A percentile compares a stretch with the other conserved stretches of the same genome.
Conservation (phyloP, 78 protist genomes). For the Dictyostelium brefeldianum region DNA sequence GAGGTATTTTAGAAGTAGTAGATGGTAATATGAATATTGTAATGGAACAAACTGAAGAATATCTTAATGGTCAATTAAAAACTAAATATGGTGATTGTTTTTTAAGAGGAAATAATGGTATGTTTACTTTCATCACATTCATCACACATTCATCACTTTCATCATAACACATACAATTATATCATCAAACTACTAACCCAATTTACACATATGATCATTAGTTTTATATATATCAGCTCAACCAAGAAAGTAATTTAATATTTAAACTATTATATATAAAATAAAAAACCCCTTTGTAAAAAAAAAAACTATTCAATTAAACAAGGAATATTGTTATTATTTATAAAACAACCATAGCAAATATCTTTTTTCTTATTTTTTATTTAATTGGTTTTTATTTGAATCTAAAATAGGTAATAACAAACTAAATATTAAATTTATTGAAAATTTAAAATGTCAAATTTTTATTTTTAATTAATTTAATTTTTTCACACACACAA, state of each 20-base stretch:
- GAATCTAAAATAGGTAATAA: too few relatives aligned
- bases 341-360: too few relatives aligned
- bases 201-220: neutral
- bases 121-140: neutral
- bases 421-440: too few relatives aligned
- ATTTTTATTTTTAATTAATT: too few relatives aligned
- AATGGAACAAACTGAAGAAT: constrained; percentile 98
- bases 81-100: constrained; percentile 95
- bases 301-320: neutral
- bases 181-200: neutral
- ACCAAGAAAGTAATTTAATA: constrained; percentile 31
- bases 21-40: constrained; percentile 98
- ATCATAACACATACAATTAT: neutral
- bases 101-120: constrained; percentile 97
- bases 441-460: too few relatives aligned
- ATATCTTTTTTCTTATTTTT: too few relatives aligned
- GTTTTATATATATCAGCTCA: constrained; percentile 83
- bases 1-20: constrained; percentile 95
- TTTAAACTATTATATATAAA: neutral
- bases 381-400: too few relatives aligned
- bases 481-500: too few relatives aligned
- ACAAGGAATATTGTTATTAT: too few relatives aligned
- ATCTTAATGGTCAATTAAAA: constrained; percentile 91
- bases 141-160: neutral
- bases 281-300: neutral